These are phyloP conservation scores for Venturia pyrina DNA, from an alignment of 2,329 filamentous ascomycete species.

Conservation along the genomic window DNA sequence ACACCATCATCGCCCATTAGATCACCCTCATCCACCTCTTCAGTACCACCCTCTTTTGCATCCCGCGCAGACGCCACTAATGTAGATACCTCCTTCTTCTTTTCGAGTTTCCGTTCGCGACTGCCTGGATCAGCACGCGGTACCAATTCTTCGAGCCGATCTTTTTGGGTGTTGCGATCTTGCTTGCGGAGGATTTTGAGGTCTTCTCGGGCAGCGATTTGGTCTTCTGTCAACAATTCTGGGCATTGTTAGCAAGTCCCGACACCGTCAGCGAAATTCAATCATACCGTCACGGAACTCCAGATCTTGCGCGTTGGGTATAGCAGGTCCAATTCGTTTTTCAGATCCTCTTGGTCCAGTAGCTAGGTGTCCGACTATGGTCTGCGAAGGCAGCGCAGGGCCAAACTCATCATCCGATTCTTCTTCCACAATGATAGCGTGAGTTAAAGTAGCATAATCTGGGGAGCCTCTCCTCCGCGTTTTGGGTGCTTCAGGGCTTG, in stretches of 20 bases:
- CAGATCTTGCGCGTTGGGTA: constrained; percentile 67
- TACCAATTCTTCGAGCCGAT: constrained; percentile 66
- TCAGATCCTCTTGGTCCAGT: not conserved
- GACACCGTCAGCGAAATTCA: not conserved
- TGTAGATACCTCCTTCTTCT: constrained; percentile 62
- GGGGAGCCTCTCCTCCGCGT: constrained; percentile 17
- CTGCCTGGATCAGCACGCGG: constrained; percentile 78
- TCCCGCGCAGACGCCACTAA: constrained; percentile 65
- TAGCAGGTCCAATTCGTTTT: constrained; percentile 42
- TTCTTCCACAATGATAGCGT: not conserved
- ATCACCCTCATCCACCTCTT: constrained; percentile 61
- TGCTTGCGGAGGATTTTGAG: constrained; percentile 52
- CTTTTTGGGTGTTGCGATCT: constrained; percentile 58
- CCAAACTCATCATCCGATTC: constrained; percentile 41
- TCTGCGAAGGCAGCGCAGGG: constrained; percentile 36
- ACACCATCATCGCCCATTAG: constrained; percentile 65
- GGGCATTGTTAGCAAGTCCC: not conserved
- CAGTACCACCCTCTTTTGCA: constrained; percentile 50
- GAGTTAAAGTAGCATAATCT: not conserved
- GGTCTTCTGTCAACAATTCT: constrained; percentile 43
- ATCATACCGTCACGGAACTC: constrained; percentile 44
- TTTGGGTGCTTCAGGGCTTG: constrained; percentile 2
- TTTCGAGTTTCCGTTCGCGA: constrained; percentile 76
- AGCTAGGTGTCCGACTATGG: constrained; percentile 15
- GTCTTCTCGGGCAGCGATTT: constrained; percentile 34